Base-by-base conservation (phyloP, 495 filamentous ascomycete genomes). In the Penicillium nucicola region DNA sequence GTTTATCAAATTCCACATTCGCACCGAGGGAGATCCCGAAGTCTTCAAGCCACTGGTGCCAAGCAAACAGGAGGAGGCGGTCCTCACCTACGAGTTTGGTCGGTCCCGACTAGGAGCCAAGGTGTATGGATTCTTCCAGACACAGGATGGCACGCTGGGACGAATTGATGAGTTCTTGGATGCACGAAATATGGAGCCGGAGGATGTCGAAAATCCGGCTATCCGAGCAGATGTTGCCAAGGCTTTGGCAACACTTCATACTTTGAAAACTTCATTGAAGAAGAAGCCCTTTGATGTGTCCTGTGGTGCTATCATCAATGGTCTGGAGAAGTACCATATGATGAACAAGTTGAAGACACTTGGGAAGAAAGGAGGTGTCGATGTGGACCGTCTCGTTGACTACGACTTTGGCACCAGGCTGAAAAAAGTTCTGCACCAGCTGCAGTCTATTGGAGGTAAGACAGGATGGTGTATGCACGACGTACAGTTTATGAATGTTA, bases 381-480 rank as follows among this genome's bases (percentile, higher is more conserved):
- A 28, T 51, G 40, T 67, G 5, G 64, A 67, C 33, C 3, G 42
- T 4, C 41, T 67, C 3, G 42, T 67, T 34, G 56, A 67, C 18
- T 63, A 65, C 33, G 56, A 67, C 53, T 63, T 63, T 50, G 56
- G 15, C 17, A 13, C 33, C 4, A 52, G 37, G 32, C 17, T 67
- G 20, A 45, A 41, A 44, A 42, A 46, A 30, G 53, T 68, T 11
- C 34, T 53, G 19, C 46, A 57, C 18, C 53, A 42, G 41, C 39
- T 68, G 46, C 52, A 68, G 46, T 53, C 45, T 4, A 53, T 66
- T 2, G 47, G 49, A 38, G 57, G 39, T 28, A 66, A 64, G 48
- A 36, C 25, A 35, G 60, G 52, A 39, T 66, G 63, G 65, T 68
- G 65, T 30, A 64, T 68, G 17, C 62, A 68, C 46, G 65, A 68